A percentile compares a stretch with the other conserved stretches of the same genome.
Evolutionary conservation across 2,329 filamentous ascomycete species (phyloP).

Genomic region (Diaporthe citri): DNA sequence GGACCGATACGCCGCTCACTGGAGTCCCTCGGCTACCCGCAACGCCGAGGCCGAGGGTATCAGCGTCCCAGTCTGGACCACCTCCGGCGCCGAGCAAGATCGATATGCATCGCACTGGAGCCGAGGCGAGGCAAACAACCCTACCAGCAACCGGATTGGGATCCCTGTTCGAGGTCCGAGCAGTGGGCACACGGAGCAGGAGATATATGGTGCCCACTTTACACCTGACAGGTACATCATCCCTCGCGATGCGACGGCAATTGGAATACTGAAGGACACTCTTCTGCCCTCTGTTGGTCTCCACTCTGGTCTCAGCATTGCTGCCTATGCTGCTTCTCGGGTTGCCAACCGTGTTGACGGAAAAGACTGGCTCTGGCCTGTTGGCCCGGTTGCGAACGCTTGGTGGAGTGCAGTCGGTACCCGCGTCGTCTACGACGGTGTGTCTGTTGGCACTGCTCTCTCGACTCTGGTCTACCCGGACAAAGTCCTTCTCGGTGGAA

Average conservation of each 20-base stretch:
- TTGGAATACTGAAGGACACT: slow-evolving; percentile 66
- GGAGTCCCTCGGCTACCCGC: slow-evolving; percentile 33
- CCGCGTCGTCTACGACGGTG: slow-evolving; percentile 59
- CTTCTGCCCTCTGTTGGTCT: slow-evolving; percentile 67
- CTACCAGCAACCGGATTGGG: slow-evolving; percentile 26
- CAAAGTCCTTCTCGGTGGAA: slow-evolving; percentile 66
- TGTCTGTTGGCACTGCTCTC: slow-evolving; percentile 61
- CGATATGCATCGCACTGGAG: slow-evolving; percentile 41
- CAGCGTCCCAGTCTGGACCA: slow-evolving; percentile 39
- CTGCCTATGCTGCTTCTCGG: slow-evolving; percentile 64
- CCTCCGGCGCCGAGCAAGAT: slow-evolving; percentile 43
- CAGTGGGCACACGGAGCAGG: slow-evolving; percentile 32
- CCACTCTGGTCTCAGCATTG: slow-evolving; percentile 63
- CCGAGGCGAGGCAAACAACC: slow-evolving; percentile 38
- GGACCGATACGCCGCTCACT: slow-evolving; percentile 37
- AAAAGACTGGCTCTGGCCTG: slow-evolving; percentile 73
- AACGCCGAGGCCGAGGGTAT: slow-evolving; percentile 41
- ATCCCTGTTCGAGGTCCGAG: slow-evolving; percentile 36
- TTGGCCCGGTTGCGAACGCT: slow-evolving; percentile 66
- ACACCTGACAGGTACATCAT: slow-evolving; percentile 33
- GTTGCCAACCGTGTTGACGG: slow-evolving; percentile 67
- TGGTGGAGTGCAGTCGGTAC: slow-evolving; percentile 71
- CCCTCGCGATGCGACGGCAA: slow-evolving; percentile 38
- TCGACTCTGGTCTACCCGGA: slow-evolving; percentile 64
- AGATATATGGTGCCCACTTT: slow-evolving; percentile 40